Conservation (phyloP, 1,139 yeast species). For the Yarrowia galli region DNA sequence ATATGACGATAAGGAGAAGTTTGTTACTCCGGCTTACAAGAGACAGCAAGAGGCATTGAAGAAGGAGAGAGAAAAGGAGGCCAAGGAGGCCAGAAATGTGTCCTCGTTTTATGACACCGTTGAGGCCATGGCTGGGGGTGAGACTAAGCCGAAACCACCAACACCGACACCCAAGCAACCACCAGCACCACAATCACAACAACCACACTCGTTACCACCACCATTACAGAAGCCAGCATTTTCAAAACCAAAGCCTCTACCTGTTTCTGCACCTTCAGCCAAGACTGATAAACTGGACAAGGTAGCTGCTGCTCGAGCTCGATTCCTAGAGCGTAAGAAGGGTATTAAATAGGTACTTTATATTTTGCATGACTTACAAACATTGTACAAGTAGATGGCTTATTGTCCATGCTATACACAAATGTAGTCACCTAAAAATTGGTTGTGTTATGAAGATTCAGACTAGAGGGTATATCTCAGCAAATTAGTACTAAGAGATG, state of each 20-base stretch:
- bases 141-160: not conserved
- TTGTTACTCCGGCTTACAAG: constrained; percentile 56
- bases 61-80: constrained; percentile 46
- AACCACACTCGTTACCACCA: not conserved
- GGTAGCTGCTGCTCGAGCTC: constrained; percentile 27
- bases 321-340: constrained; percentile 15
- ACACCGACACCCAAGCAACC: no score
- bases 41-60: constrained; percentile 51
- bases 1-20: constrained; percentile 54
- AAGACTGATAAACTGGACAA: constrained; percentile 9
- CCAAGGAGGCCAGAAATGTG: constrained; percentile 33
- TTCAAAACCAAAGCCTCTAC: not conserved
- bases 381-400: no score
- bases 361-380: no score
- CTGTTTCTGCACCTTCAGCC: not conserved
- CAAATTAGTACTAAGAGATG: no score
- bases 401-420: no score
- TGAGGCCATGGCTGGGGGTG: constrained; percentile 29
- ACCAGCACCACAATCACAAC: no score
- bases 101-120: constrained; percentile 21
- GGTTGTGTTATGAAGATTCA: no score
- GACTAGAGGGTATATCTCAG: no score
- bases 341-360: not conserved
- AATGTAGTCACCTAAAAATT: no score
- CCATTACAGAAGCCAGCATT: not conserved